phyloP scores from a whole-genome alignment of 2,329 filamentous ascomycete species.

The Penicillium aurantiogriseum region DNA sequence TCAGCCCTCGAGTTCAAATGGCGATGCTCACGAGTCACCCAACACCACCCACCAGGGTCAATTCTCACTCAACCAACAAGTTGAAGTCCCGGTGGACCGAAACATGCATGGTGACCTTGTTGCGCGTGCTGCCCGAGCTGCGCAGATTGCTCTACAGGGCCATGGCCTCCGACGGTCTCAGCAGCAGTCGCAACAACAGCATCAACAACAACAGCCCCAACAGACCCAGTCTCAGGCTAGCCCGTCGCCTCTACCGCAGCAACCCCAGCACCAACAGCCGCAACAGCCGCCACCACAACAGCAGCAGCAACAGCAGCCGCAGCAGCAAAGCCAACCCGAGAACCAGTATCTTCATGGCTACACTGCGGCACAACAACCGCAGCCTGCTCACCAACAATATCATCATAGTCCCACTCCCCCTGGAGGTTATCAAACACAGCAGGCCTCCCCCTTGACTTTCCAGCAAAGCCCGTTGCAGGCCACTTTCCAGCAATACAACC shows the following conservation, averaged over 20 bases:
- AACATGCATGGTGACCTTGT: conserved; percentile 48
- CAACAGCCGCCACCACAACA: conserved; percentile 22
- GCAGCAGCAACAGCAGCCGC: conserved; percentile 24
- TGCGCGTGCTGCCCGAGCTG: conserved; percentile 48
- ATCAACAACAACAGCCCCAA: conserved; percentile 33
- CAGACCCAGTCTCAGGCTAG: conserved; percentile 21
- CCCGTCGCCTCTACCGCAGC: conserved; percentile 24
- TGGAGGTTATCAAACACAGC: conserved; percentile 33
- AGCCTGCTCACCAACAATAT: conserved; percentile 32
- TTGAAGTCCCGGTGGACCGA: conserved; percentile 41
- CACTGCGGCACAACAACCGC: conserved; percentile 34
- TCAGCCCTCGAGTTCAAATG: conserved; percentile 37
- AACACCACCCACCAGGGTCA: conserved; percentile 43
- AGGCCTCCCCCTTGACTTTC: conserved; percentile 34
- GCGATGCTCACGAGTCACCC: conserved; percentile 37
- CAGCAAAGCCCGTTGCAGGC: conserved; percentile 42
- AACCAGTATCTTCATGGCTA: conserved; percentile 37
- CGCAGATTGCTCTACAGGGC: conserved; percentile 49
- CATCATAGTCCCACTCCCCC: conserved; percentile 38
- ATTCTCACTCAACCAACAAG: conserved; percentile 40
- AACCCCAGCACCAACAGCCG: conserved; percentile 31
- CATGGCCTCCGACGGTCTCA: conserved; percentile 40
- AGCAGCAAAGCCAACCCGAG: conserved; percentile 26
- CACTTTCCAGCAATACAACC: conserved; percentile 45
- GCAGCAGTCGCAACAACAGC: conserved; percentile 32